phyloP scores from a whole-genome alignment of 352 stramenopile species.

The Phytophthora uliginosa region DNA sequence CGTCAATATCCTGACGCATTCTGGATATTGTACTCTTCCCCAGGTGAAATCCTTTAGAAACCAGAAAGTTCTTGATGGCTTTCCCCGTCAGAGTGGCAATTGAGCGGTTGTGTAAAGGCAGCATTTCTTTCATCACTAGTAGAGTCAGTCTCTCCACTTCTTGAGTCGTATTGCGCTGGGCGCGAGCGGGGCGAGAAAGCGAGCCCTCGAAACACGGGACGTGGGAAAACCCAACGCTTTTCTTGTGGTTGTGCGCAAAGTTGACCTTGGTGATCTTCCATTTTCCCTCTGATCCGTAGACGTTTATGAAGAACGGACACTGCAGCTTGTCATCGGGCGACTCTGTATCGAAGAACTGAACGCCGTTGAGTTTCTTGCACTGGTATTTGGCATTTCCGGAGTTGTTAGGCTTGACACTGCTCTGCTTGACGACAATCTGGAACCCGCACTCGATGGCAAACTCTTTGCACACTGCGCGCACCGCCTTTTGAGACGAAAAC shows the following conservation, averaged over 20 bases:
- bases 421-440: conserved; percentile 10
- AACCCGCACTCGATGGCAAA: conserved; percentile 7
- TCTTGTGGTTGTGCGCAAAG: conserved; percentile 6
- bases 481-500: not conserved
- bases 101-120: not conserved
- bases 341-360: conserved; percentile 9
- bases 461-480: not conserved
- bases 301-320: conserved; percentile 25
- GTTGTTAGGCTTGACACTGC: conserved; percentile 7
- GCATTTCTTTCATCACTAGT: not conserved
- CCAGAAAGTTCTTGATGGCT: conserved; percentile 1
- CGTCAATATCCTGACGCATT: not conserved
- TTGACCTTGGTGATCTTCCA: conserved; percentile 17
- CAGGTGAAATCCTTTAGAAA: not conserved
- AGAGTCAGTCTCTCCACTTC: not conserved
- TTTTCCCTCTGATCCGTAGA: not conserved
- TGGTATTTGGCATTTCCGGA: conserved; percentile 13
- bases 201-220: not conserved
- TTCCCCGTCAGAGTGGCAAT: not conserved
- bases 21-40: not conserved
- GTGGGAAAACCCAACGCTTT: conserved; percentile 1
- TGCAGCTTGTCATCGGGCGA: not conserved
- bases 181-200: not conserved
- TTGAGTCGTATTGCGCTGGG: conserved; percentile 4
- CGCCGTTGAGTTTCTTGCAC: conserved; percentile 10